phyloP scores from a whole-genome alignment of 2,329 filamentous ascomycete species.

The Drechmeria coniospora region DNA sequence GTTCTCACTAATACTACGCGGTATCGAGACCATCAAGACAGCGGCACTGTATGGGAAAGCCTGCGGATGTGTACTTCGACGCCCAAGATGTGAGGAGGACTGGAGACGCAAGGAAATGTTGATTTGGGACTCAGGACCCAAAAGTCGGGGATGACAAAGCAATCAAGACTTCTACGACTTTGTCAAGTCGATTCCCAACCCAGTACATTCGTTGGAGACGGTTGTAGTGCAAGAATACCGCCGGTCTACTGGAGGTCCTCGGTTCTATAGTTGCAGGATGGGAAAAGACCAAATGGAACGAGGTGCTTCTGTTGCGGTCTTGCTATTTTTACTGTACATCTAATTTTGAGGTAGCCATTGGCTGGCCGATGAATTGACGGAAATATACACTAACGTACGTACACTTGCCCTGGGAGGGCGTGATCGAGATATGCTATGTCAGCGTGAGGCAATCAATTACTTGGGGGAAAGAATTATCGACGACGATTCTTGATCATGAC shows the following conservation, averaged over 20 bases:
- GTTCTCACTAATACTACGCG: too few relatives aligned
- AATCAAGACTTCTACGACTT: slow-evolving; percentile 5
- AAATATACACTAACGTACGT: slow-evolving; percentile 6
- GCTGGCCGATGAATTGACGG: slow-evolving; percentile 4
- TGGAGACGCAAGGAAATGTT: neutral
- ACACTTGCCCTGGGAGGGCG: slow-evolving; percentile 3
- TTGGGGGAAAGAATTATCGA: too few relatives aligned
- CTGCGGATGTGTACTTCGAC: too few relatives aligned
- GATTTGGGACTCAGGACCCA: neutral
- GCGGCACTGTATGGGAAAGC: neutral
- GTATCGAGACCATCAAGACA: neutral
- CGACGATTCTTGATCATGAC: neutral
- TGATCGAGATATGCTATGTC: too few relatives aligned
- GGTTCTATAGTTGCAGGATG: too few relatives aligned
- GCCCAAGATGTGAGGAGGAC: neutral
- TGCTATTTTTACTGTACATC: slow-evolving; percentile 10
- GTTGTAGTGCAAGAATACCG: too few relatives aligned
- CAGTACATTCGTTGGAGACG: too few relatives aligned
- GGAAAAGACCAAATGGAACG: neutral
- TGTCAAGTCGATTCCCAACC: too few relatives aligned
- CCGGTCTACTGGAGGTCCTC: too few relatives aligned
- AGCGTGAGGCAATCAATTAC: too few relatives aligned
- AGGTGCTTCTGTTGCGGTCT: neutral
- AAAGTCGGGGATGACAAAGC: slow-evolving; percentile 5
- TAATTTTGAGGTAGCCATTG: slow-evolving; percentile 8